Conservation (phyloP, 345 rosid genomes). For the Euphorbia lathyris region DNA sequence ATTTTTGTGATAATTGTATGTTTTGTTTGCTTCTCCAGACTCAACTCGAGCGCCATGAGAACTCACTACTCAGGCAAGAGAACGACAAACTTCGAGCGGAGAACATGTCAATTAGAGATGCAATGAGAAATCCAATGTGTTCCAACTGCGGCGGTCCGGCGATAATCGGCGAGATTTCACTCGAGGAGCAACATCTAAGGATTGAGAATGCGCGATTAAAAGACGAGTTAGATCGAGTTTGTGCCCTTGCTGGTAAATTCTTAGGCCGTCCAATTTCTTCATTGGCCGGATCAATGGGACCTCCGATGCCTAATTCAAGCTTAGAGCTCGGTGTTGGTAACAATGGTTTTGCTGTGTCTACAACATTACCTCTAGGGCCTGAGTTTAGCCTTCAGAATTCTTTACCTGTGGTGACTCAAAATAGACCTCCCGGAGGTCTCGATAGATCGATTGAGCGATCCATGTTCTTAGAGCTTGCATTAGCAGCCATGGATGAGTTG, state of each 20-base stretch:
- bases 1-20: background rate
- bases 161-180: conserved; percentile 66
- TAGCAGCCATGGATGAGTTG: conserved; percentile 84
- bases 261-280: conserved; percentile 74
- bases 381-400: conserved; percentile 44
- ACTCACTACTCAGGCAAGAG: conserved; percentile 72
- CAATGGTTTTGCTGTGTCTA: conserved; percentile 49
- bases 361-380: conserved; percentile 48
- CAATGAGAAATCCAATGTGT: conserved; percentile 89
- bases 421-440: conserved; percentile 42
- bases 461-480: conserved; percentile 73
- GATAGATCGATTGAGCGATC: conserved; percentile 63
- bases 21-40: conserved; percentile 55
- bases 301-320: conserved; percentile 60
- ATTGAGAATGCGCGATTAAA: conserved; percentile 82
- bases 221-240: conserved; percentile 81
- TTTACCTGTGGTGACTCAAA: conserved; percentile 33
- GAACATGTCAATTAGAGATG: conserved; percentile 85
- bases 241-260: conserved; percentile 86
- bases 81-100: conserved; percentile 88
- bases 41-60: conserved; percentile 89
- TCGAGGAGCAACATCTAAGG: conserved; percentile 86
- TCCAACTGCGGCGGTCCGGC: conserved; percentile 90
- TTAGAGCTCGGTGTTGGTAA: conserved; percentile 80
- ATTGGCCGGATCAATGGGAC: conserved; percentile 31